Evolutionary conservation across 257 asterid genomes (phyloP), one percentile per base, ranked within the genome.

Genomic region (Marsdenia floribunda): DNA sequence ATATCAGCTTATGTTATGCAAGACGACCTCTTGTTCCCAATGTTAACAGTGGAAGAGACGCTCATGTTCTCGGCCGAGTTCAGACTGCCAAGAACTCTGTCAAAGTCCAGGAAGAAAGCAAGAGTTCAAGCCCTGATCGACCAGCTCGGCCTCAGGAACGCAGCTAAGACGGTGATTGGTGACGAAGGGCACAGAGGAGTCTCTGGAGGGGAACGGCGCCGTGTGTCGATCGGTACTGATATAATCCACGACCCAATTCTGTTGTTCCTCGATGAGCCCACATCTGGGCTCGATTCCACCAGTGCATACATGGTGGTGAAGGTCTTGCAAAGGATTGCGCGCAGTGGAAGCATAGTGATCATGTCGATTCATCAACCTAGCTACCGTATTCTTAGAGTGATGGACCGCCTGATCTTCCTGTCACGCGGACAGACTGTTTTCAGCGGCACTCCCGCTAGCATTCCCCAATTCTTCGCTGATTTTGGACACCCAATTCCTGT

Each of bases 201-300:
- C 58, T 85, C 88, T 2, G 88, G 88, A 21, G 88, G 88, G 2
- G 84, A 85, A 75, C 70, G 88, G 1, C 82, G 88, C 2, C 82
- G 88, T 19, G 88, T 85, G 13, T 85, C 88, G 0, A 85, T 85
- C 49, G 86, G 88, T 12, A 85, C 55, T 0, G 86, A 85, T 76
- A 85, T 85, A 58, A 82, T 85, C 64, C 88, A 85, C 60, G 88
- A 85, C 24, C 88, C 88, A 3, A 76, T 85, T 35, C 53, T 82
- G 24, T 73, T 90, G 60, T 88, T 88, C 65, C 91, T 90, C 9
- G 96, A 88, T 44, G 93, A 90, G 21, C 96, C 96, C 4, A 90
- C 96, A 0, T 90, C 96, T 0, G 93, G 93, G 40, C 87, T 90
- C 1, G 96, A 90, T 69, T 90, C 96, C 14, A 90, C 96, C 55